phyloP scores from a whole-genome alignment of 306 rosid species.

The Prunus mume region DNA sequence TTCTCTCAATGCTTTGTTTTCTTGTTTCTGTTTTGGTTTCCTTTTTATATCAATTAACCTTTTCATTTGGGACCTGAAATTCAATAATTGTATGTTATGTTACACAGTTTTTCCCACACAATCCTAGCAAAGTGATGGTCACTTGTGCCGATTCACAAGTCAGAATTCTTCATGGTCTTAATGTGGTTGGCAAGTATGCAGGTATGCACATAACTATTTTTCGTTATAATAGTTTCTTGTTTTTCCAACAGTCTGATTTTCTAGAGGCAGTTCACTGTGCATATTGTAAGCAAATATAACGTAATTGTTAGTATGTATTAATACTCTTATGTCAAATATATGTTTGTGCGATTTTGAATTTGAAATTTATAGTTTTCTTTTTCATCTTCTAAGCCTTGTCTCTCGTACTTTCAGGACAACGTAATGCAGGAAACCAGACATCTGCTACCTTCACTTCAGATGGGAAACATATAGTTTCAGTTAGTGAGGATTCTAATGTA shows the following conservation, averaged over 20 bases:
- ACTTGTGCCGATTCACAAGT: conserved; percentile 85
- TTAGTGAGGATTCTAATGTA: conserved; percentile 83
- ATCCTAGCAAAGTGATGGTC: conserved; percentile 73
- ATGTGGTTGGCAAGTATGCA: conserved; percentile 75
- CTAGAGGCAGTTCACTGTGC: background rate
- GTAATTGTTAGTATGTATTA: background rate
- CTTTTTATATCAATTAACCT: background rate
- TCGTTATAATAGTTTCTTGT: background rate
- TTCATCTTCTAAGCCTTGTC: conserved; percentile 24
- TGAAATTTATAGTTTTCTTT: background rate
- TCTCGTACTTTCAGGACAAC: conserved; percentile 46
- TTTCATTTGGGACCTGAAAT: background rate
- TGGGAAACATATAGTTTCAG: conserved; percentile 87
- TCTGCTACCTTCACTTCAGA: conserved; percentile 81
- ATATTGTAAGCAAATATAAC: background rate
- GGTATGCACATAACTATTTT: conserved; percentile 36
- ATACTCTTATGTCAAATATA: background rate
- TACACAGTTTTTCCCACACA: conserved; percentile 73
- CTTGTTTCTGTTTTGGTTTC: conserved; percentile 9
- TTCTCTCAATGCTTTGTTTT: conserved; percentile 15
- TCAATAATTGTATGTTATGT: conserved; percentile 15
- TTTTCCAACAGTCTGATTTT: background rate
- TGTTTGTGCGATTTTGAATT: background rate
- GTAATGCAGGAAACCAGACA: conserved; percentile 51
- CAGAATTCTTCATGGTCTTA: conserved; percentile 71